phyloP scores from a whole-genome alignment of 2,329 filamentous ascomycete species.

The Thermomyces lanuginosus region DNA sequence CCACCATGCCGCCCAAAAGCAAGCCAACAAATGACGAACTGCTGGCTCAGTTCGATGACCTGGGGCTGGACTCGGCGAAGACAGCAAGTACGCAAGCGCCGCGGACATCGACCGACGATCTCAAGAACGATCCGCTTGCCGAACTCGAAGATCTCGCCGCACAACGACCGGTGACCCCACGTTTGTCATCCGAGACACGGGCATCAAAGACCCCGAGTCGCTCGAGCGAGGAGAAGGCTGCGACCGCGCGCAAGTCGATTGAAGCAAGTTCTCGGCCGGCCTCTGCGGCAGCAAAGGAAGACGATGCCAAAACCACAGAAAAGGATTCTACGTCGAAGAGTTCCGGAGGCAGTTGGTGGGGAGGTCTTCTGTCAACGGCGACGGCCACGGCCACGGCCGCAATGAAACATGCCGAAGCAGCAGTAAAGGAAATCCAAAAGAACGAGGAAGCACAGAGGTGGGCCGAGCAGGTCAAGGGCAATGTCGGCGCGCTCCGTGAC shows the following conservation, averaged over 20 bases:
- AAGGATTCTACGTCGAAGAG: slow-evolving; percentile 27
- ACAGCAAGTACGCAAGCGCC: slow-evolving; percentile 10
- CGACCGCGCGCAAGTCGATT: slow-evolving; percentile 50
- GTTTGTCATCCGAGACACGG: slow-evolving; percentile 38
- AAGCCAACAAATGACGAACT: slow-evolving; percentile 34
- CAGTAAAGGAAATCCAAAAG: slow-evolving; percentile 86
- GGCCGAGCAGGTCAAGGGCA: slow-evolving; percentile 84
- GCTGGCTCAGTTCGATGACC: slow-evolving; percentile 33
- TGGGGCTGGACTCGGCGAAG: slow-evolving; percentile 20
- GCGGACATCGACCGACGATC: slow-evolving; percentile 12
- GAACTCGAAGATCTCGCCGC: slow-evolving; percentile 70
- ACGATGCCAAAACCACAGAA: slow-evolving; percentile 28
- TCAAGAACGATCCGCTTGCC: slow-evolving; percentile 62
- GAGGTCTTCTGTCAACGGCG: slow-evolving; percentile 67
- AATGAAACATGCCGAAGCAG: slow-evolving; percentile 79
- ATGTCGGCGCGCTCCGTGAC: slow-evolving; percentile 61
- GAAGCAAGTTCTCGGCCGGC: slow-evolving; percentile 29
- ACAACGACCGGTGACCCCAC: slow-evolving; percentile 58
- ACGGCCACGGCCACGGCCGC: slow-evolving; percentile 26
- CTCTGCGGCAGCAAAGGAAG: slow-evolving; percentile 17
- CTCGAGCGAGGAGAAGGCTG: slow-evolving; percentile 48
- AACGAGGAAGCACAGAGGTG: slow-evolving; percentile 94
- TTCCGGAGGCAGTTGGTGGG: slow-evolving; percentile 68
- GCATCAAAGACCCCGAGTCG: slow-evolving; percentile 39
- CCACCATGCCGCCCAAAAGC: slow-evolving; percentile 21